Conservation (phyloP, 192 early-diverging fungal genomes). For the Backusella parvicylindrica region DNA sequence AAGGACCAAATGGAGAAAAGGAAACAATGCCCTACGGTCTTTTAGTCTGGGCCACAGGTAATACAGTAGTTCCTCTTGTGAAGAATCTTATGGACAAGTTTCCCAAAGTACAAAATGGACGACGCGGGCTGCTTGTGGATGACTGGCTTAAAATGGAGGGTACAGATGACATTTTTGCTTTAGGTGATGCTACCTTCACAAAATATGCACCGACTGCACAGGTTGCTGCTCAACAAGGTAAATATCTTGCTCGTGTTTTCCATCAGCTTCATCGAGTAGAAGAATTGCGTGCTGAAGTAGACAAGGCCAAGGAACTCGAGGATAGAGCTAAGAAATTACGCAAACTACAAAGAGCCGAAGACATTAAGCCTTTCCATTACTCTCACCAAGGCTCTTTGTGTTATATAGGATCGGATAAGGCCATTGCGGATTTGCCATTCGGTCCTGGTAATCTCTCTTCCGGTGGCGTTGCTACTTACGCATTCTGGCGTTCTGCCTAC, state of each 20-base stretch:
- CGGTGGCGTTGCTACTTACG: slow-evolving; percentile 66
- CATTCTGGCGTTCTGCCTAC: slow-evolving; percentile 77
- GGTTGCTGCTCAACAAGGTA: slow-evolving; percentile 86
- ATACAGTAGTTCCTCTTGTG: slow-evolving; percentile 66
- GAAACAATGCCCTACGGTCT: slow-evolving; percentile 72
- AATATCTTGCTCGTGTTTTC: slow-evolving; percentile 77
- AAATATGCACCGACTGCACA: slow-evolving; percentile 81
- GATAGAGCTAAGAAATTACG: slow-evolving; percentile 26
- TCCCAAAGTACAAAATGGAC: slow-evolving; percentile 53
- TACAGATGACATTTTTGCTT: slow-evolving; percentile 56
- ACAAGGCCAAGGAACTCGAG: neutral
- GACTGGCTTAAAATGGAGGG: slow-evolving; percentile 69
- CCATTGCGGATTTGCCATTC: slow-evolving; percentile 91
- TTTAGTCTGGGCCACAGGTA: slow-evolving; percentile 87
- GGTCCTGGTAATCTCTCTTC: slow-evolving; percentile 61
- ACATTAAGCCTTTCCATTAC: slow-evolving; percentile 75
- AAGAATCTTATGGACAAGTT: slow-evolving; percentile 62
- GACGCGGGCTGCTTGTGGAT: slow-evolving; percentile 71
- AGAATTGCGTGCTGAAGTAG: slow-evolving; percentile 27
- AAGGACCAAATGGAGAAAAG: slow-evolving; percentile 56
- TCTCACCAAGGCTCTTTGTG: slow-evolving; percentile 83
- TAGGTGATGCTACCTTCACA: slow-evolving; percentile 76
- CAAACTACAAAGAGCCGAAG: slow-evolving; percentile 29
- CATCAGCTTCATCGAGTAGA: slow-evolving; percentile 56
- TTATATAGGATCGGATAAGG: slow-evolving; percentile 92